phyloP scores from a whole-genome alignment of 2,329 filamentous ascomycete genomes.

The Talaromyces marneffei region DNA sequence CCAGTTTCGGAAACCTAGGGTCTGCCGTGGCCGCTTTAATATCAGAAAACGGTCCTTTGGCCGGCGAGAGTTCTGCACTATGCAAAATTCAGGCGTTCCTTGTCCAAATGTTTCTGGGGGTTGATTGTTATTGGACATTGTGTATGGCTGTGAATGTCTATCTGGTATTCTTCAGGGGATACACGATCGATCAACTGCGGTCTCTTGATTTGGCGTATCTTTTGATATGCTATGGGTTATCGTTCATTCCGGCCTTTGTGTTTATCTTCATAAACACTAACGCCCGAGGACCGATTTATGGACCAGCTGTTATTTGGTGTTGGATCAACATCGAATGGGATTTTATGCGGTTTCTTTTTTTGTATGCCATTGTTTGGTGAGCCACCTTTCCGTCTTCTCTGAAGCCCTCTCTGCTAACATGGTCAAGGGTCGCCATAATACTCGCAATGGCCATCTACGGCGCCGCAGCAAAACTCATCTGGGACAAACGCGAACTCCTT shows the following conservation, averaged over 20 bases:
- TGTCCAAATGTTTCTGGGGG: constrained; percentile 60
- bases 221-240: constrained; percentile 61
- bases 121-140: constrained; percentile 66
- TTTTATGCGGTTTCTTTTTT: constrained; percentile 62
- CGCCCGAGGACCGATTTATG: constrained; percentile 55
- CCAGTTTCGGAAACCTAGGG: constrained; percentile 69
- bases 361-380: constrained; percentile 49
- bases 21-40: constrained; percentile 68
- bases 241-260: constrained; percentile 58
- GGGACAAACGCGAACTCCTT: constrained; percentile 13
- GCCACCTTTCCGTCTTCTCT: neutral
- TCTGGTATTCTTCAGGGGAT: constrained; percentile 67
- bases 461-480: constrained; percentile 14
- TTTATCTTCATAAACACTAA: constrained; percentile 57
- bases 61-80: constrained; percentile 47
- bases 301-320: constrained; percentile 69
- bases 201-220: constrained; percentile 64
- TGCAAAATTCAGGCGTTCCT: constrained; percentile 70
- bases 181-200: constrained; percentile 56
- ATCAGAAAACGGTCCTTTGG: constrained; percentile 51
- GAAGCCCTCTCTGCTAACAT: constrained; percentile 39
- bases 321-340: constrained; percentile 64
- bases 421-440: constrained; percentile 22
- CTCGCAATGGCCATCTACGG: constrained; percentile 13
- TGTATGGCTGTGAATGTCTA: constrained; percentile 77